These are phyloP conservation scores for Linderniella brevidens DNA, from an alignment of 257 asterid genomes.

Conservation along the genomic window DNA sequence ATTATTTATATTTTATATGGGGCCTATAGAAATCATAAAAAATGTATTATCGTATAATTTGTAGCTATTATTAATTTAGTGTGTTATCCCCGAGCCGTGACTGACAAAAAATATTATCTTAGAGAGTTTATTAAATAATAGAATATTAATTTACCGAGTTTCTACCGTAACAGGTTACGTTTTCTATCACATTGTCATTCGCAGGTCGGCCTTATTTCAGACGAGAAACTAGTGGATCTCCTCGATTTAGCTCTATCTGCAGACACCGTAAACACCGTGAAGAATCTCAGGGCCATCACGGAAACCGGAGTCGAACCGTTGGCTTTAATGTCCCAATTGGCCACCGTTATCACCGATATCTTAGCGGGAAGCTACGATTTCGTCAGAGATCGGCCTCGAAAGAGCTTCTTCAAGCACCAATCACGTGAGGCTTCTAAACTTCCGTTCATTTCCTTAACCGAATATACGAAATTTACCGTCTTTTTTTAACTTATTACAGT, in stretches of 20 bases:
- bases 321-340: conserved; percentile 97
- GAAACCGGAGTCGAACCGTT: conserved; percentile 97
- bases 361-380: conserved; percentile 88
- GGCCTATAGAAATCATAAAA: no score
- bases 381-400: conserved; percentile 44
- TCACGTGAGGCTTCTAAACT: conserved; percentile 31
- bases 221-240: conserved; percentile 83
- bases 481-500: conserved; percentile 23
- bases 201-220: conserved; percentile 94
- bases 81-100: no score
- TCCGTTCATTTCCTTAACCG: background rate
- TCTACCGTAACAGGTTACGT: background rate
- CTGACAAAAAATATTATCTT: no score
- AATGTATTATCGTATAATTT: no score
- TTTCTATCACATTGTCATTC: conserved; percentile 3
- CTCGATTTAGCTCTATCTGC: conserved; percentile 96
- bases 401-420: conserved; percentile 64
- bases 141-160: no score
- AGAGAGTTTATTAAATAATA: no score
- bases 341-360: conserved; percentile 87
- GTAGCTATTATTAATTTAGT: no score
- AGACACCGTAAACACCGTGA: conserved; percentile 90
- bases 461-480: background rate
- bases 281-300: conserved; percentile 81
- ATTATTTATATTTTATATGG: no score